phyloP scores from a whole-genome alignment of 495 filamentous ascomycete genomes.

The Aspergillus asperescens region DNA sequence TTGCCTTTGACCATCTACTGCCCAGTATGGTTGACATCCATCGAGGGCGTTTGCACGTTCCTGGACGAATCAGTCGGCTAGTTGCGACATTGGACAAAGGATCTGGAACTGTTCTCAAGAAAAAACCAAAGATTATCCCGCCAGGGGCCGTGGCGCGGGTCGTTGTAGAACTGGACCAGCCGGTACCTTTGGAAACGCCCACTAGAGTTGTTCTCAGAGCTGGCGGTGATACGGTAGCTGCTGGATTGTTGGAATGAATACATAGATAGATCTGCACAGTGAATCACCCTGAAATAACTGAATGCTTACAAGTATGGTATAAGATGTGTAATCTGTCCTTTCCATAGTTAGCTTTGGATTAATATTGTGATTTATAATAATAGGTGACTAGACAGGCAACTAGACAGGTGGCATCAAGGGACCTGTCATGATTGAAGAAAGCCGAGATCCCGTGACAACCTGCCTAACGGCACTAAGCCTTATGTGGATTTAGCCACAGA shows the following conservation, averaged over 20 bases:
- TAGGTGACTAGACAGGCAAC: no score
- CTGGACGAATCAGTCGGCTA: slow-evolving; percentile 67
- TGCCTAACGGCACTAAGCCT: slow-evolving; percentile 1
- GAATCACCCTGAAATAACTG: no score
- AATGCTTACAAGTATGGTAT: no score
- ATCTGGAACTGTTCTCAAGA: slow-evolving; percentile 63
- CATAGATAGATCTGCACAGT: slow-evolving; percentile 1
- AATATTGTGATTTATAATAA: no score
- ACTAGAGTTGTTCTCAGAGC: slow-evolving; percentile 74
- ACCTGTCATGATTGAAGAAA: no score
- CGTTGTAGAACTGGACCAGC: slow-evolving; percentile 66
- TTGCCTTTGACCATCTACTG: slow-evolving; percentile 83
- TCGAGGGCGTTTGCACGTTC: slow-evolving; percentile 71
- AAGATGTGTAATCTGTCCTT: neutral
- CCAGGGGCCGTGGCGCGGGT: slow-evolving; percentile 63
- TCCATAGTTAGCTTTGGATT: no score
- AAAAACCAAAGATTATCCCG: slow-evolving; percentile 75
- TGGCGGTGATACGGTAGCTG: slow-evolving; percentile 77
- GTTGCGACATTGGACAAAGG: slow-evolving; percentile 70
- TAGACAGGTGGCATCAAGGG: no score
- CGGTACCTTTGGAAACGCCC: slow-evolving; percentile 73
- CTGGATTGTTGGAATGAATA: slow-evolving; percentile 68
- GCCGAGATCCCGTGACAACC: no score
- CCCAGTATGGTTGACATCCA: slow-evolving; percentile 88
- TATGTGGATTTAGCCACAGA: neutral